These are phyloP conservation scores for Pyrus pyrifolia DNA, from an alignment of 306 rosid species.

Conservation along the genomic window DNA sequence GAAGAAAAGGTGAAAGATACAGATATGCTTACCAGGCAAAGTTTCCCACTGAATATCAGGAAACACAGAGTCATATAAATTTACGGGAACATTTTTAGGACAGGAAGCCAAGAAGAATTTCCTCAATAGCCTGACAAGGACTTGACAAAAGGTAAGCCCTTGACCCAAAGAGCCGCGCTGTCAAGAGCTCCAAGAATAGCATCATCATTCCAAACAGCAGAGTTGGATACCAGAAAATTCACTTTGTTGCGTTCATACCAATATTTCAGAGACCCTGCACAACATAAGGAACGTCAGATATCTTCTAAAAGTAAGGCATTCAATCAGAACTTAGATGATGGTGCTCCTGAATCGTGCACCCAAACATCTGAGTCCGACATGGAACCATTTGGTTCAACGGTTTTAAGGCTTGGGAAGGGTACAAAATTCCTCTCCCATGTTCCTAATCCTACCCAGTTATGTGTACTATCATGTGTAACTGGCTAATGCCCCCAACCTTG, in stretches of 20 bases:
- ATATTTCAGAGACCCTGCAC: conserved; percentile 70
- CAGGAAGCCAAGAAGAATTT: conserved; percentile 64
- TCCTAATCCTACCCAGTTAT: not conserved
- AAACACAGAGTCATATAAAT: conserved; percentile 52
- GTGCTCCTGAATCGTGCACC: not conserved
- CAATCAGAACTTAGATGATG: not conserved
- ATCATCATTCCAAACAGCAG: conserved; percentile 86
- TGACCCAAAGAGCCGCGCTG: conserved; percentile 74
- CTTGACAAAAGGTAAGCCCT: conserved; percentile 68
- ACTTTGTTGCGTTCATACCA: conserved; percentile 86
- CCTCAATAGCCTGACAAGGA: conserved; percentile 95
- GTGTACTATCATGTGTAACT: too few species aligned
- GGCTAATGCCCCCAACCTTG: not conserved
- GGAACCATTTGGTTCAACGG: not conserved
- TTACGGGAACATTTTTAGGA: conserved; percentile 59
- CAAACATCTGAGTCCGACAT: not conserved
- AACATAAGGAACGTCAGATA: not conserved
- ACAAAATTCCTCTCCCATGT: not conserved
- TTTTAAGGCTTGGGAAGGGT: not conserved
- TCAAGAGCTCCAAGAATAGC: conserved; percentile 73
- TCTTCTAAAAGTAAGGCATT: not conserved
- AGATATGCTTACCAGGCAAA: conserved; percentile 60
- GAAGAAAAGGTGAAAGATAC: not conserved
- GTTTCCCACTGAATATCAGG: conserved; percentile 64
- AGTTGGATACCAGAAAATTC: conserved; percentile 51